Percentiles rank a stretch among this genome's conserved stretches.
Evolutionary conservation across 1,284 basidiomycete species (phyloP).

Genomic region (Heimioporus retisporus): DNA sequence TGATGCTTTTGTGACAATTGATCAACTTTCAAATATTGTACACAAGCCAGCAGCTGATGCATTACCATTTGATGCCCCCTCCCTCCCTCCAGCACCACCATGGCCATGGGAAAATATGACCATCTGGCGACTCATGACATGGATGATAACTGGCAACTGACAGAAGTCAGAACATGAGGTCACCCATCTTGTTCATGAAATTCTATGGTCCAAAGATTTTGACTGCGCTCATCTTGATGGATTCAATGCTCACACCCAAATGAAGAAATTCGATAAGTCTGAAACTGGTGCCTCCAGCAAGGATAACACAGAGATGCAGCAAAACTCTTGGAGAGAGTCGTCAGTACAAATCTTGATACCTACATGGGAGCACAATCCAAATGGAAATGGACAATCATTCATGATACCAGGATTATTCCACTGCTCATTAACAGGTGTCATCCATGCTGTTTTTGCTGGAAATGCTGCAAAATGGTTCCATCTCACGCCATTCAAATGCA

Average conservation of each 20-base stretch:
- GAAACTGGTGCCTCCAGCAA: conserved; percentile 1
- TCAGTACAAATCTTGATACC: conserved; percentile 16
- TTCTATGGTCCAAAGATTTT: conserved; percentile 20
- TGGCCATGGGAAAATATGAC: conserved; percentile 35
- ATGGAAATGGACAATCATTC: conserved; percentile 14
- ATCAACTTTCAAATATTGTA: conserved; percentile 11
- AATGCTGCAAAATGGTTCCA: conserved; percentile 16
- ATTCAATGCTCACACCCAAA: conserved; percentile 23
- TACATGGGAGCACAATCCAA: conserved; percentile 1
- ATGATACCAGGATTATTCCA: conserved; percentile 10
- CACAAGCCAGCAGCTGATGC: not conserved
- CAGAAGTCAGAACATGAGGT: conserved; percentile 29
- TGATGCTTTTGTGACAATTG: conserved; percentile 12
- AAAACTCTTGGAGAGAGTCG: conserved; percentile 18
- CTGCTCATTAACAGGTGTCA: conserved; percentile 1
- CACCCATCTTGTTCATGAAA: conserved; percentile 6
- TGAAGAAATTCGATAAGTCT: conserved; percentile 10
- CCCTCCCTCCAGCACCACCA: conserved; percentile 13
- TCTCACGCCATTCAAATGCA: conserved; percentile 18
- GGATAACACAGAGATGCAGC: too few relatives aligned
- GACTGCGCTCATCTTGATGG: conserved; percentile 11
- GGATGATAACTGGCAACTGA: conserved; percentile 27
- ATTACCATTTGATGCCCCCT: not conserved
- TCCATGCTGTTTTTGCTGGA: conserved; percentile 10
- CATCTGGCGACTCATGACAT: conserved; percentile 31